A percentile compares a stretch with the other conserved stretches of the same genome.
phyloP scores from a whole-genome alignment of 2,329 filamentous ascomycete genomes.

The Exophiala oligosperma region DNA sequence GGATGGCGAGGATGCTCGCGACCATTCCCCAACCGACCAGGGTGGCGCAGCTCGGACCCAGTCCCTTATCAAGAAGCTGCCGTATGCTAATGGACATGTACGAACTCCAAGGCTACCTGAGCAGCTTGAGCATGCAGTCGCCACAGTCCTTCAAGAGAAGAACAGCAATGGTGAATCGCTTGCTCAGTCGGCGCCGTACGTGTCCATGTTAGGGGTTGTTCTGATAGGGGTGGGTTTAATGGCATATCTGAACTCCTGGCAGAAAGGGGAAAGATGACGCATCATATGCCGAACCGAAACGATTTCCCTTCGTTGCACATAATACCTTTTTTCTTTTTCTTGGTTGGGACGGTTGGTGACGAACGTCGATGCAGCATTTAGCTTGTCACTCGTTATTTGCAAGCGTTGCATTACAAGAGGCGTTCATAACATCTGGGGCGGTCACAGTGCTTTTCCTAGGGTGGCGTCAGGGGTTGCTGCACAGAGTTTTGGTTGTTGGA shows the following conservation, averaged over 20 bases:
- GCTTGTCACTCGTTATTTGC: slow-evolving; percentile 20
- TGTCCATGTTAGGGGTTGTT: slow-evolving; percentile 79
- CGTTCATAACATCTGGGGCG: slow-evolving; percentile 3
- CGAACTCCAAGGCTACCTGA: slow-evolving; percentile 47
- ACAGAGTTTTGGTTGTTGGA: background rate
- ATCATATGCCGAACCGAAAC: background rate
- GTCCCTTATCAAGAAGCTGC: slow-evolving; percentile 18
- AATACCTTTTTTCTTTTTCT: slow-evolving; percentile 5
- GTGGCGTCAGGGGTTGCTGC: slow-evolving; percentile 3
- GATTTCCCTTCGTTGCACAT: slow-evolving; percentile 21
- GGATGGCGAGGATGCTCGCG: background rate
- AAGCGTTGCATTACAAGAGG: slow-evolving; percentile 19
- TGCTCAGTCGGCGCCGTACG: slow-evolving; percentile 67
- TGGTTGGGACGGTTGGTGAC: slow-evolving; percentile 1
- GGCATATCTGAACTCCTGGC: slow-evolving; percentile 85
- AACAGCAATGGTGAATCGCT: slow-evolving; percentile 40
- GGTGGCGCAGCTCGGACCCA: background rate
- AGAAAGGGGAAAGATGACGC: slow-evolving; percentile 53
- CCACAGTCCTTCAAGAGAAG: slow-evolving; percentile 46
- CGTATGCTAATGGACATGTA: slow-evolving; percentile 45
- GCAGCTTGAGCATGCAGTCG: slow-evolving; percentile 34
- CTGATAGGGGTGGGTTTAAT: slow-evolving; percentile 79
- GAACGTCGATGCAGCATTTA: background rate
- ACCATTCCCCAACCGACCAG: background rate
- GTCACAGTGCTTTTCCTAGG: background rate